Evolutionary conservation across 129 eudicot species (phyloP).

Genomic region (Kitagawia praeruptora): DNA sequence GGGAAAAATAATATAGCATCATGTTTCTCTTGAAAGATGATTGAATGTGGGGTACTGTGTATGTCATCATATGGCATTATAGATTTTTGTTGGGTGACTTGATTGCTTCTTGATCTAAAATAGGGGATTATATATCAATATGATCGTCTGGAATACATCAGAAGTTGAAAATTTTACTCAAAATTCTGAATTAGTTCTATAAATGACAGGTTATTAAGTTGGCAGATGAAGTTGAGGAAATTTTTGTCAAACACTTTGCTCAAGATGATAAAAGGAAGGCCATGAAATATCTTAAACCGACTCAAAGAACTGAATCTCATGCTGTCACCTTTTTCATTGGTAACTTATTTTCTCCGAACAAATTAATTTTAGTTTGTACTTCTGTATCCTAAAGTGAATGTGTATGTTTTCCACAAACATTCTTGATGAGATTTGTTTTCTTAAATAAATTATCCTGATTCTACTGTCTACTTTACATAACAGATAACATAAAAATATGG

Average conservation of each 20-base stretch:
- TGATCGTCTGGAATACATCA: conserved; percentile 19
- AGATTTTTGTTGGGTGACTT: conserved; percentile 27
- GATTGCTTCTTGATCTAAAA: conserved; percentile 14
- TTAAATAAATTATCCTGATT: not conserved
- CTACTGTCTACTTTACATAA: conserved; percentile 1
- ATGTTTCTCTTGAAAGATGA: conserved; percentile 29
- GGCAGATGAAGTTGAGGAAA: conserved; percentile 84
- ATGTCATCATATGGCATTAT: conserved; percentile 26
- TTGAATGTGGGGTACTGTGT: conserved; percentile 27
- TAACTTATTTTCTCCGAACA: conserved; percentile 17
- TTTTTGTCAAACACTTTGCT: conserved; percentile 70
- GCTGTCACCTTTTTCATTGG: conserved; percentile 90
- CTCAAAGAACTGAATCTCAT: conserved; percentile 83
- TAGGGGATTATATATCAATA: conserved; percentile 25
- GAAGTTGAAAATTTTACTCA: not conserved
- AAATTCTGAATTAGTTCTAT: conserved; percentile 1
- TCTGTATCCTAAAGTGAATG: not conserved
- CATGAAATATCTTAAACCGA: conserved; percentile 91
- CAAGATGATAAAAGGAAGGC: conserved; percentile 74
- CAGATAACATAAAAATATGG: conserved; percentile 35
- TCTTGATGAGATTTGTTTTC: not conserved
- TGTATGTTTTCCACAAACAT: conserved; percentile 1
- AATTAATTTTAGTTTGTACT: not conserved
- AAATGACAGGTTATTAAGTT: conserved; percentile 53
- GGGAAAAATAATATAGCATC: conserved; percentile 8